phyloP scores from a whole-genome alignment of 192 early-diverging fungal species.

The Dissophora ornata region DNA sequence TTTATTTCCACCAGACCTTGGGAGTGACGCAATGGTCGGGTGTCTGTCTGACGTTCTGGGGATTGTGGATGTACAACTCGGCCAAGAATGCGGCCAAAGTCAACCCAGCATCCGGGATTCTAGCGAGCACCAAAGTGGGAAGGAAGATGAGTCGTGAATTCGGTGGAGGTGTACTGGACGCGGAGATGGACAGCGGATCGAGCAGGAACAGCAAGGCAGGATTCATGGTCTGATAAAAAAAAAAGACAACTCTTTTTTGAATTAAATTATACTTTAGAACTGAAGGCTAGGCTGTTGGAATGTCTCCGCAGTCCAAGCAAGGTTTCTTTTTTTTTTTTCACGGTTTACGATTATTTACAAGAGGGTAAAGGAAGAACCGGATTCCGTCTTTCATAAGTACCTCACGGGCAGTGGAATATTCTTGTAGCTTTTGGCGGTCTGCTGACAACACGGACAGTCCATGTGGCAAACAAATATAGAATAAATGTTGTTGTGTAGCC shows the following conservation, averaged over 20 bases:
- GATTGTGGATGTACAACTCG: conserved; percentile 85
- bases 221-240: conserved; percentile 15
- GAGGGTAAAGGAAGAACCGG: no score
- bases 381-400: no score
- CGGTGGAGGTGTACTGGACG: conserved; percentile 21
- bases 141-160: conserved; percentile 33
- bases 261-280: no score
- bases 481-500: no score
- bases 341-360: no score
- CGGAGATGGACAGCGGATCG: conserved; percentile 1
- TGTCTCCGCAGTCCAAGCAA: no score
- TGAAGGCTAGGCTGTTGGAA: no score
- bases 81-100: conserved; percentile 68
- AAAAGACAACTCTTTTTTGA: not conserved
- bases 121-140: conserved; percentile 30
- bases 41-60: conserved; percentile 82
- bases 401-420: no score
- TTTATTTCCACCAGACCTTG: conserved; percentile 86
- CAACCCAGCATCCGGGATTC: conserved; percentile 20
- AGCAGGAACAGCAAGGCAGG: conserved; percentile 9
- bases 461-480: no score
- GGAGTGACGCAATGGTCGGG: conserved; percentile 75
- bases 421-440: no score
- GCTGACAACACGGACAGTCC: no score
- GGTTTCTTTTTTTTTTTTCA: no score